Evolutionary conservation across 371 early-diverging fungal species (phyloP), one percentile per base, ranked within the genome.

Genomic region (Rhizopus sp.): DNA sequence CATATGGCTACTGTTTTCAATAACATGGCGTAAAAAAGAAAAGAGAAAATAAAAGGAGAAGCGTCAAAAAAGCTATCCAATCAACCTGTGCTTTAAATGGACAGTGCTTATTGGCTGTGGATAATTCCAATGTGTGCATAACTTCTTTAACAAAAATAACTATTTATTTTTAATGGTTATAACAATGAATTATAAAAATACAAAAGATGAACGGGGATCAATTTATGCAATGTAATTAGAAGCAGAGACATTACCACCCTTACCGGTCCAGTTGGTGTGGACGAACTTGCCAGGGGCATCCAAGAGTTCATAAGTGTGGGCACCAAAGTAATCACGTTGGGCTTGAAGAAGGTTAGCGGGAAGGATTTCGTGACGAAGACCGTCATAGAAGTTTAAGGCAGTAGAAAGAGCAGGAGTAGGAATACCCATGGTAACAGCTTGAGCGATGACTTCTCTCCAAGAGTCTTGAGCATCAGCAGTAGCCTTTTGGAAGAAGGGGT

Each of bases 281-380:
- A 92, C 72, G 72, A 76, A 90, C 46, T 63, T 77, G 60, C 93
- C 95, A 17, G 92, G 93, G 64, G 78, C 76, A 64, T 76, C 86
- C 70, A 92, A 81, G 37, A 87, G 82, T 73, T 94, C 93, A 80
- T 93, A 96, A 50, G 95, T 96, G 87, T 99, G 99, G 23, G 96
- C 97, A 67, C 88, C 99, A 84, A 99, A 99, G 90, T 94, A 98
- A 77, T 99, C 99, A 78, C 99, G 90, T 84, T 96, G 93, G 50
- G 89, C 90, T 83, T 99, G 99, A 49, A 99, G 82, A 69, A 99
- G 79, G 90, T 95, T 98, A 62, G 99, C 99, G 38, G 97, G 94
- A 29, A 95, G 82, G 29, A 83, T 80, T 47, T 85, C 92, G 61
- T 88, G 83, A 68, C 97, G 89, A 82, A 97, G 93, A 51, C 97